Evolutionary conservation across 441 rosid species (phyloP).

Genomic region (Erodium moschatum): DNA sequence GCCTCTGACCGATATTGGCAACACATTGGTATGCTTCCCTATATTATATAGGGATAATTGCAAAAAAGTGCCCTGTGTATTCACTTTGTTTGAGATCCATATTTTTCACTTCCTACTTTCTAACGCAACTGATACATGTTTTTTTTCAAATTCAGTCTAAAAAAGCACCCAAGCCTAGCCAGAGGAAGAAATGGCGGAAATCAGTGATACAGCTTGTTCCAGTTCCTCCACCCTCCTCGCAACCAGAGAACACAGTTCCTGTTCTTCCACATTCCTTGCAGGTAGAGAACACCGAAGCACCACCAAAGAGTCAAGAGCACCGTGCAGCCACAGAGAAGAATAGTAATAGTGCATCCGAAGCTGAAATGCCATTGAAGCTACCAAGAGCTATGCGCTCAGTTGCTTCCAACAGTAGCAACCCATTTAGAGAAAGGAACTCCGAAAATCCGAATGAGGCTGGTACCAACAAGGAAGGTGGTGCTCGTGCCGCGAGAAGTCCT

Average conservation of each 20-base stretch:
- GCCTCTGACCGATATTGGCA: constrained; percentile 80
- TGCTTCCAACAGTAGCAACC: constrained; percentile 45
- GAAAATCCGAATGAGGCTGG: constrained; percentile 39
- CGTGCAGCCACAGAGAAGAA: constrained; percentile 24
- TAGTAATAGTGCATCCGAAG: constrained; percentile 23
- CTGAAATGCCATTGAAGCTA: constrained; percentile 44
- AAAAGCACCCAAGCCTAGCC: constrained; percentile 52
- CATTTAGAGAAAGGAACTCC: constrained; percentile 76
- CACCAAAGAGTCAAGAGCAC: not conserved
- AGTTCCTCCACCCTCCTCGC: constrained; percentile 29
- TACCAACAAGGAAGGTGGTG: constrained; percentile 2
- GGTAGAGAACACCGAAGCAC: not conserved
- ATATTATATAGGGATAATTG: not conserved
- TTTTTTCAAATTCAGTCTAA: constrained; percentile 39
- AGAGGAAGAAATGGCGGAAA: constrained; percentile 77
- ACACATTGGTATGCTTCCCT: constrained; percentile 45
- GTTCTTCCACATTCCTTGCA: no score
- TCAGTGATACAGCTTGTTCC: constrained; percentile 66
- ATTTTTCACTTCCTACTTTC: not conserved
- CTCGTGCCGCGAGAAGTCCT: constrained; percentile 34
- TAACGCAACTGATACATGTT: no score
- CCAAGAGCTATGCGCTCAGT: constrained; percentile 74
- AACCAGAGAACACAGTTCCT: no score
- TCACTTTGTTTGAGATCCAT: no score
- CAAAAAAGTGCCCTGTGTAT: no score